These are phyloP conservation scores for Trichoderma lentiforme DNA, from an alignment of 2,329 filamentous ascomycete genomes.

Conservation along the genomic window DNA sequence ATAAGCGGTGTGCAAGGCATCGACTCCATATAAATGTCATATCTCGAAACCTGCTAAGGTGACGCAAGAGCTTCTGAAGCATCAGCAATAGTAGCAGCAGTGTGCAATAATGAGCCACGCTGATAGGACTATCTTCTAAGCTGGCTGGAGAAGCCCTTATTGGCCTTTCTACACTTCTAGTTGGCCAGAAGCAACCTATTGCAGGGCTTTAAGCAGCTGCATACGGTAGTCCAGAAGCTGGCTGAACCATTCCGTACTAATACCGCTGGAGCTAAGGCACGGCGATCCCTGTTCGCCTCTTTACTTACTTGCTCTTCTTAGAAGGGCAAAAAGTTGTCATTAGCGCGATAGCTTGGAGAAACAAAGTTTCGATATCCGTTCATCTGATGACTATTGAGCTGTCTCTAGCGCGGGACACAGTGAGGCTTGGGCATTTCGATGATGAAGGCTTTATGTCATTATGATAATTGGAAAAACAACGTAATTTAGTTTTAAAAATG, in stretches of 20 bases:
- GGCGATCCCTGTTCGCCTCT: background rate
- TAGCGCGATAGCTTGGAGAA: background rate
- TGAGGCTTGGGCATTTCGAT: background rate
- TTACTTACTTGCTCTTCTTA: background rate
- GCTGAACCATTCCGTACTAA: background rate
- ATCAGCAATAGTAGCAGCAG: background rate
- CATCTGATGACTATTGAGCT: background rate
- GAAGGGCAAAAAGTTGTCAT: background rate
- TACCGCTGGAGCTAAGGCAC: background rate
- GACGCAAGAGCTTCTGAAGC: background rate
- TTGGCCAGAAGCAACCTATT: background rate
- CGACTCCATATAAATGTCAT: background rate
- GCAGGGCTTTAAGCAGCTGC: background rate
- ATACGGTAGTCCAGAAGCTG: background rate
- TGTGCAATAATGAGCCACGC: background rate
- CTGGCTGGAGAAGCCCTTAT: background rate
- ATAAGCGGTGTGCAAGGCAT: background rate
- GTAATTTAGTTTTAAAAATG: background rate
- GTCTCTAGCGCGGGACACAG: background rate
- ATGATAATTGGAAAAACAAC: background rate
- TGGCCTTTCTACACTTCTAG: background rate
- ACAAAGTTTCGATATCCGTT: background rate
- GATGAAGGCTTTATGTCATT: slow-evolving; percentile 11
- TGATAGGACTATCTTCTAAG: background rate
- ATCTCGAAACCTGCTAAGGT: background rate